Evolutionary conservation across 305 asterid genomes (phyloP).

Genomic region (Ilex paraguariensis): DNA sequence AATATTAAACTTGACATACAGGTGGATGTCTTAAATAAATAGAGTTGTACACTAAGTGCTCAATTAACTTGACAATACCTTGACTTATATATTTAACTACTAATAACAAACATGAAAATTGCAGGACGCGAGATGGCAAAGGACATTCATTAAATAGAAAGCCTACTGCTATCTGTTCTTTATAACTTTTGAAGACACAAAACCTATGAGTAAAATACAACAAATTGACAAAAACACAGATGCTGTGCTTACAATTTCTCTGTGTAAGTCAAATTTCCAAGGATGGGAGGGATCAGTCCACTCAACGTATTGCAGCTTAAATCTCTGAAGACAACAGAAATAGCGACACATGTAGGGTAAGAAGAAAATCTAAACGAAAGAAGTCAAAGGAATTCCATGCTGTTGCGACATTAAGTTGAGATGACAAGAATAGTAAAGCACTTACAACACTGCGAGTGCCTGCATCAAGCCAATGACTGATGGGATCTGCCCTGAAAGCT

Average conservation of each 20-base stretch:
- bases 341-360: neutral
- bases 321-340: conserved; percentile 24
- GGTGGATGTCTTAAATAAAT: no score
- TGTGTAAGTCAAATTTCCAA: conserved; percentile 49
- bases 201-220: no score
- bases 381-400: no score
- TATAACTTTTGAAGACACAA: no score
- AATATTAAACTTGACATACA: neutral
- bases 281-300: conserved; percentile 44
- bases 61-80: no score
- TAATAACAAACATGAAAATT: no score
- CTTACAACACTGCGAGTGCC: conserved; percentile 98
- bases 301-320: conserved; percentile 46
- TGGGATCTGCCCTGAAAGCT: conserved; percentile 71
- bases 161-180: no score
- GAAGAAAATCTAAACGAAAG: no score
- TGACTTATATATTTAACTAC: no score
- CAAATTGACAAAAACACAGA: neutral
- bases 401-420: neutral
- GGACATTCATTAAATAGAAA: no score
- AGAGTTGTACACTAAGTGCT: no score
- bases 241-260: conserved; percentile 37
- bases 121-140: no score
- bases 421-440: neutral
- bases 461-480: conserved; percentile 96